These are phyloP conservation scores for Diaporthe citriasiana DNA, from an alignment of 2,329 filamentous ascomycete genomes.

Conservation along the genomic window DNA sequence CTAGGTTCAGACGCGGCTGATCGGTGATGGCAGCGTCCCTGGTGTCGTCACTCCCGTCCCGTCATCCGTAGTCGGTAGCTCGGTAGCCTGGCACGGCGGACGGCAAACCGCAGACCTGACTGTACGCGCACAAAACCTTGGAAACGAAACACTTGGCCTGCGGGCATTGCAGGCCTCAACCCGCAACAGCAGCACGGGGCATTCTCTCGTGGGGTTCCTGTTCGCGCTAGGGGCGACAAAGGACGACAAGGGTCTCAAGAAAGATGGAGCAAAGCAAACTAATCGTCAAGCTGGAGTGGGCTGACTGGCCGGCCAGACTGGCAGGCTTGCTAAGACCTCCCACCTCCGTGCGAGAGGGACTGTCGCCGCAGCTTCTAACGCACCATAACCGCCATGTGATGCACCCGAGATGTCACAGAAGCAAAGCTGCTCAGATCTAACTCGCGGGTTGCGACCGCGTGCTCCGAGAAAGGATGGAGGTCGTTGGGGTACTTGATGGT, in stretches of 20 bases:
- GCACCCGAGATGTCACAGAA: constrained; percentile 29
- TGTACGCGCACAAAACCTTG: background rate
- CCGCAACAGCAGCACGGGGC: constrained; percentile 2
- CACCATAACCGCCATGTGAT: constrained; percentile 23
- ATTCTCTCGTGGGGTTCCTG: constrained; percentile 7
- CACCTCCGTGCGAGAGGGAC: background rate
- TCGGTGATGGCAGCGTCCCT: background rate
- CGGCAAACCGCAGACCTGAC: background rate
- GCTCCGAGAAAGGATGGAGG: constrained; percentile 11
- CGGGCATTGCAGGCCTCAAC: constrained; percentile 14
- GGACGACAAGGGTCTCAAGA: constrained; percentile 17
- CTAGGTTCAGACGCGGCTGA: constrained; percentile 17
- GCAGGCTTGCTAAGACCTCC: background rate
- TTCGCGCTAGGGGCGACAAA: constrained; percentile 30
- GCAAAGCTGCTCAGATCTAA: background rate
- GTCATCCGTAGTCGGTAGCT: constrained; percentile 6
- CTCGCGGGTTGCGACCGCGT: background rate
- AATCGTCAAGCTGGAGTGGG: background rate
- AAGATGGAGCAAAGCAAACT: constrained; percentile 19
- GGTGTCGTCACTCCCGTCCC: constrained; percentile 20
- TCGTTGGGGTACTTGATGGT: no score
- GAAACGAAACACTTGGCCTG: constrained; percentile 24
- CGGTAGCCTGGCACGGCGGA: background rate
- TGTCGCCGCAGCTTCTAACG: background rate
- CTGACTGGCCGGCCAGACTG: no score